Conservation (phyloP, 2,329 filamentous ascomycete genomes). For the Colletotrichum sp. region DNA sequence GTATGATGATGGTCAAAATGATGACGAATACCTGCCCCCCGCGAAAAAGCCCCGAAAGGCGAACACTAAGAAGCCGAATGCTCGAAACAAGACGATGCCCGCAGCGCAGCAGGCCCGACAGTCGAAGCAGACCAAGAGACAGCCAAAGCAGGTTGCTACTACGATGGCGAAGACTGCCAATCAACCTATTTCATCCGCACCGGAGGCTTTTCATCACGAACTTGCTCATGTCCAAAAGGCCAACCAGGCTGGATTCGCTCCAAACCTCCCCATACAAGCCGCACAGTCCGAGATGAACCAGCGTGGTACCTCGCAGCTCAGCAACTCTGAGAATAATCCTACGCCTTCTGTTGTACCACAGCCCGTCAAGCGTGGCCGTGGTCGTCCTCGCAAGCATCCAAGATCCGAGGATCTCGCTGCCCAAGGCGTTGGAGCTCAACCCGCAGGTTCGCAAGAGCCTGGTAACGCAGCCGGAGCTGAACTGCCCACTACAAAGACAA, state of each 20-base stretch:
- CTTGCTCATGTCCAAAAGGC: background rate
- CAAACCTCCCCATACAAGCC: background rate
- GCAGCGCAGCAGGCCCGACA: background rate
- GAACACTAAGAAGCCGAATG: background rate
- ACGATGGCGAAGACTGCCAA: background rate
- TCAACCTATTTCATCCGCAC: background rate
- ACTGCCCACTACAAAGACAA: background rate
- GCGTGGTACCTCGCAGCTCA: background rate
- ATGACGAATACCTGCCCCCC: background rate
- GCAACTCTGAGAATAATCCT: background rate
- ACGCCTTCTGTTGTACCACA: background rate
- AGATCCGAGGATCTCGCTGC: background rate
- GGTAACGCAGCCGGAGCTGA: background rate
- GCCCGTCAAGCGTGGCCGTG: conserved; percentile 10
- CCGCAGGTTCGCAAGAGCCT: background rate
- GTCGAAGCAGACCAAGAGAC: background rate
- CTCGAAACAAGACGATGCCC: background rate
- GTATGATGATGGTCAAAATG: background rate
- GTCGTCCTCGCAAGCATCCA: conserved; percentile 12
- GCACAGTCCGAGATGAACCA: background rate
- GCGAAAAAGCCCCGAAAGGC: background rate
- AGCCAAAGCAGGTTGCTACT: background rate
- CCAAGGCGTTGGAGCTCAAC: background rate
- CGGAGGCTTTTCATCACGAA: background rate
- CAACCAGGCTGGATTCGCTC: background rate